Evolutionary conservation across 2,329 filamentous ascomycete species (phyloP), one percentile per base, ranked within the genome.

Genomic region (Paecilomyces sp.): DNA sequence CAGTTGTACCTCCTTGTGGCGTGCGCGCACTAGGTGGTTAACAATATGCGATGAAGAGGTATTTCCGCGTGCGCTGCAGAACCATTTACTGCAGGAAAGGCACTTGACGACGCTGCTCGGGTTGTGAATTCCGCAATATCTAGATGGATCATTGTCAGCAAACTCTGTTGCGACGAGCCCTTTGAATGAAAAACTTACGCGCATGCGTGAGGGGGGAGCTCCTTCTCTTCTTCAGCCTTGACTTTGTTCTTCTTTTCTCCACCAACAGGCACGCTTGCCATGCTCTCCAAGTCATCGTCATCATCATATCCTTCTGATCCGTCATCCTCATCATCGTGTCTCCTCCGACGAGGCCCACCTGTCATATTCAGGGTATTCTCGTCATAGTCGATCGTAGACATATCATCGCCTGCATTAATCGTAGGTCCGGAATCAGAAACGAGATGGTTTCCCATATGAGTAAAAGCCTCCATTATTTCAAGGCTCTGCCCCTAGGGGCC

Each of bases 1-100:
- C 58, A 99, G 86, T 75, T 97, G 93, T 57, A 99, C 94, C 79
- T 99, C 95, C 81, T 97, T 99, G 81, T 99, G 94, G 64, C 94
- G 89, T 64, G 95, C 93, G 70, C 95, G 90, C 62, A 99, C 94
- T 34, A 99, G 86, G 73, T 99, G 94, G 75, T 97, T 97, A 78
- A 99, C 91, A 68, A 99, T 97, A 74, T 99, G 94, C 34, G 93
- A 96, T 28, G 93, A 97, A 57, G 91, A 96, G 18, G 92, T 92
- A 76, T 97, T 99, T 66, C 94, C 93, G 70, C 93, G 90, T 61
- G 93, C 92, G 76, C 92, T 97, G 79, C 94, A 99, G 75, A 99
- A 99, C 94, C 94, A 99, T 74, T 97, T 99, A 80, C 86, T 93
- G 81, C 94, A 99, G 62, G 88, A 85, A 62, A 99, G 83, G 72